Conservation (phyloP, 441 rosid species). For the Bocquillonia castaneifolia region DNA sequence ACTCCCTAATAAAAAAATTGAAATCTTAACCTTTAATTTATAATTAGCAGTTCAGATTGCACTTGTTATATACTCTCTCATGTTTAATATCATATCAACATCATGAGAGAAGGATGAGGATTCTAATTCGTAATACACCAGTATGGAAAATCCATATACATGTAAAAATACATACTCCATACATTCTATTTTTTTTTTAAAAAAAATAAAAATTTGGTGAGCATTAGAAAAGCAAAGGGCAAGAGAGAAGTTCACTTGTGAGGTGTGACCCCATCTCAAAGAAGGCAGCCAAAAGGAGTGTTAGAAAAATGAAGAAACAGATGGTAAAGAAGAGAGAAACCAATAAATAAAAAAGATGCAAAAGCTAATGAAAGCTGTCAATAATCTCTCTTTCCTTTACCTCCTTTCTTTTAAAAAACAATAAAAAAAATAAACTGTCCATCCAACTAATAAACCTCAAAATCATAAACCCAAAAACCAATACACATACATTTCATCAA, state of each 20-base stretch:
- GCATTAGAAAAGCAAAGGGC: conserved; percentile 37
- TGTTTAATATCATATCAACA: no score
- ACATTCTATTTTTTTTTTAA: conserved; percentile 7
- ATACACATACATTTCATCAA: conserved; percentile 12
- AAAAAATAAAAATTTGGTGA: conserved; percentile 23
- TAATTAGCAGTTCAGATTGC: no score
- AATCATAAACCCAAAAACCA: conserved; percentile 2
- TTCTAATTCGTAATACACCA: no score
- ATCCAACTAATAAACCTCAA: conserved; percentile 9
- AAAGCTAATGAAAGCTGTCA: conserved; percentile 36
- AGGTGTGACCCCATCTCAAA: conserved; percentile 44
- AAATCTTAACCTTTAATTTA: no score
- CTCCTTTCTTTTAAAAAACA: conserved; percentile 32
- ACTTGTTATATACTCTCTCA: no score
- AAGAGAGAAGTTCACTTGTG: conserved; percentile 34
- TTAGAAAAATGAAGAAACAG: conserved; percentile 24
- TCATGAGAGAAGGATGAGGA: no score
- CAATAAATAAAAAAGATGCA: conserved; percentile 11
- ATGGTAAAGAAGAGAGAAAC: conserved; percentile 21
- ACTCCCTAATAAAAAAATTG: no score
- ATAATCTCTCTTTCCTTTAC: conserved; percentile 17
- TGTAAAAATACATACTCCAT: no score
- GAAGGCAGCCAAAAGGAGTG: conserved; percentile 29
- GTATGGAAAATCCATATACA: no score
- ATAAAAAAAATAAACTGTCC: conserved; percentile 27